Evolutionary conservation across 2,329 filamentous ascomycete genomes (phyloP), one percentile per base, ranked within the genome.

Genomic region (Arthrobotrys iridis): DNA sequence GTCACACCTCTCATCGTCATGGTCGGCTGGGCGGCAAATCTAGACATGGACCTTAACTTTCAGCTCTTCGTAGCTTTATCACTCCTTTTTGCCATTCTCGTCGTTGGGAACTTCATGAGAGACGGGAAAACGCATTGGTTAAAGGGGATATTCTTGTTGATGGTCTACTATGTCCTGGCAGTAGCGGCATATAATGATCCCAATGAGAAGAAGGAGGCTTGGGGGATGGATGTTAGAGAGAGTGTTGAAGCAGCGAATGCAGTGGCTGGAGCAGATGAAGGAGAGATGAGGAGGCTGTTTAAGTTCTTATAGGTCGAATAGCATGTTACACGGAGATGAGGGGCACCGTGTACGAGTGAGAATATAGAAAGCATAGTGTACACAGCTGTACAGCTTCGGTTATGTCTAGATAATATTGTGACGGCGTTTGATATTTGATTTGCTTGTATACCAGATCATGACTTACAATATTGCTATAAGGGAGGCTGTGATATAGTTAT

Each of bases 111-210:
- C 77, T 96, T 97, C 83, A 83, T 97, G 66, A 86, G 93, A 59
- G 93, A 97, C 80, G 89, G 91, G 78, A 95, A 94, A 85, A 92
- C 89, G 72, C 96, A 97, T 80, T 97, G 96, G 80, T 86, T 97
- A 3, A 93, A 97, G 81, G 93, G 93, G 1, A 87, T 88, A 24
- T 86, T 97, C n/a, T 92, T 92, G 77, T 87, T 97, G 10, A 86
- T 91, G 58, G 46, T 72, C 4, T 72, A 64, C 33, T 59, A 64
- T 48, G 59, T 64, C 7, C 52, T 72, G 10, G 67, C 67, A 4
- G 57, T 59, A 8, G 59, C 59, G n/a, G 67, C 67, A 8, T 72
- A 57, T 7, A 63, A 72, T 28, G 52, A 63, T 20, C 67, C 67
- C 4, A 64, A 72, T 20, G 50, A 55, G 50, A 35, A 55, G 28